Percentiles rank a stretch among this genome's conserved stretches.
Conservation (phyloP, 2,329 filamentous ascomycete genomes). For the Corniculantispora saksenae region DNA sequence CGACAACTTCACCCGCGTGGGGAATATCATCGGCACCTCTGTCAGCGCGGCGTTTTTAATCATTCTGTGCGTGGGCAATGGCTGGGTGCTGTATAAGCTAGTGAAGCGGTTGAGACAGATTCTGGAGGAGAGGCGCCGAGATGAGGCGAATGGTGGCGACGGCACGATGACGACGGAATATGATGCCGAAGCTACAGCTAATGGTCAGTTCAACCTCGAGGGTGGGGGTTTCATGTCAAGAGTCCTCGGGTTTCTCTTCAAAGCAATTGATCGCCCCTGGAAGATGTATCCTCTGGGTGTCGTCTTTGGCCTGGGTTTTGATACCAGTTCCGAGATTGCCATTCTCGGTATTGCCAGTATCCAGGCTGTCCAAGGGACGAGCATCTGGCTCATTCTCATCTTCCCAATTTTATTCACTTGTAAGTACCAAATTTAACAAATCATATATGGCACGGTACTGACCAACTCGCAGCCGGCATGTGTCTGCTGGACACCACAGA, state of each 20-base stretch:
- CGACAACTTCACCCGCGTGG: constrained; percentile 74
- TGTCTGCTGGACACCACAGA: constrained; percentile 91
- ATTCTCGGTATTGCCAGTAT: constrained; percentile 87
- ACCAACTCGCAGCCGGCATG: constrained; percentile 72
- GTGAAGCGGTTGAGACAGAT: constrained; percentile 66
- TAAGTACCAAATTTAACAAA: constrained; percentile 35
- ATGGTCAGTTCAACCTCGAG: constrained; percentile 65
- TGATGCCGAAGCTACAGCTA: constrained; percentile 33
- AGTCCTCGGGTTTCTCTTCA: constrained; percentile 75
- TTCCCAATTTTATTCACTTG: constrained; percentile 88
- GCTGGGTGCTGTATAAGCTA: constrained; percentile 80
- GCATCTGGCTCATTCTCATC: constrained; percentile 90
- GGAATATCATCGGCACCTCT: constrained; percentile 85
- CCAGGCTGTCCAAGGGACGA: constrained; percentile 81
- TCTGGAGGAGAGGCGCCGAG: constrained; percentile 41
- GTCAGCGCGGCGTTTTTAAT: constrained; percentile 84
- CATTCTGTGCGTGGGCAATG: constrained; percentile 78
- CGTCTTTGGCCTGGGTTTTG: constrained; percentile 89
- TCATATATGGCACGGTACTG: neutral
- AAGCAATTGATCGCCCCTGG: constrained; percentile 74
- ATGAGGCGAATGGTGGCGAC: constrained; percentile 29
- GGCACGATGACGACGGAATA: constrained; percentile 29
- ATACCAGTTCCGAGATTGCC: constrained; percentile 92
- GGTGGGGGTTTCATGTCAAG: constrained; percentile 74
- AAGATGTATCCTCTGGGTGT: constrained; percentile 95